A percentile compares a stretch with the other conserved stretches of the same genome.
phyloP scores from a whole-genome alignment of 1,284 basidiomycete species.

The Anthracocystis panici-leucophaei region DNA sequence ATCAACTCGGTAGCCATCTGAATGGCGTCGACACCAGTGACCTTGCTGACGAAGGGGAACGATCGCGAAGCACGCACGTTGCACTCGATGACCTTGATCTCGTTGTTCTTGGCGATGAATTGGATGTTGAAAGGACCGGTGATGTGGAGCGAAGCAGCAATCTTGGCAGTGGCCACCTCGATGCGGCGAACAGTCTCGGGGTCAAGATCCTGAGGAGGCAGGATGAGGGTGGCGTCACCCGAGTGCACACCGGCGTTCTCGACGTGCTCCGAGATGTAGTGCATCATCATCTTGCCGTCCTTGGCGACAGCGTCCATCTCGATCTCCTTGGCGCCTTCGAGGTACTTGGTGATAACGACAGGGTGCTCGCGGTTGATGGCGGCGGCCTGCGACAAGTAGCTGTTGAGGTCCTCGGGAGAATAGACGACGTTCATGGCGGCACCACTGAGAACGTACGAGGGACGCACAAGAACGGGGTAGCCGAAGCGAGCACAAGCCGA shows the following conservation, averaged over 20 bases:
- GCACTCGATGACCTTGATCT: conserved; percentile 99
- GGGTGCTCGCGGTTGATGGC: conserved; percentile 97
- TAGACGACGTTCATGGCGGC: conserved; percentile 99
- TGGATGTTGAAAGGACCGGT: conserved; percentile 99
- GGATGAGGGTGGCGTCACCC: conserved; percentile 95
- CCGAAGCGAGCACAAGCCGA: conserved; percentile 72
- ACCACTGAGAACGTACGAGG: conserved; percentile 96
- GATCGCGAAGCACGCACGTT: conserved; percentile 97
- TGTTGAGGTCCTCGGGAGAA: conserved; percentile 87
- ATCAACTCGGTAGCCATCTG: conserved; percentile 99
- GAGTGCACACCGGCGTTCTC: conserved; percentile 99
- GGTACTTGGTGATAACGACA: conserved; percentile 98
- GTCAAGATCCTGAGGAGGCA: conserved; percentile 97
- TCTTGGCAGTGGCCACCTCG: conserved; percentile 95
- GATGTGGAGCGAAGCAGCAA: conserved; percentile 92
- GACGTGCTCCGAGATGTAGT: conserved; percentile 99
- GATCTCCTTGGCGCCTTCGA: conserved; percentile 99
- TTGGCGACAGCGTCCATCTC: conserved; percentile 99
- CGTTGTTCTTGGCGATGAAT: conserved; percentile 99
- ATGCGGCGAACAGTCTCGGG: conserved; percentile 95
- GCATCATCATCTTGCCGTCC: conserved; percentile 98
- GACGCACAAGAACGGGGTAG: conserved; percentile 94
- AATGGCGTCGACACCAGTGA: conserved; percentile 95
- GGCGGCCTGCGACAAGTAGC: conserved; percentile 93
- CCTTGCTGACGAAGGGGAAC: conserved; percentile 99